These are phyloP conservation scores for Plasmodium berghei DNA, from an alignment of 169 alveolate species.

Conservation along the genomic window DNA sequence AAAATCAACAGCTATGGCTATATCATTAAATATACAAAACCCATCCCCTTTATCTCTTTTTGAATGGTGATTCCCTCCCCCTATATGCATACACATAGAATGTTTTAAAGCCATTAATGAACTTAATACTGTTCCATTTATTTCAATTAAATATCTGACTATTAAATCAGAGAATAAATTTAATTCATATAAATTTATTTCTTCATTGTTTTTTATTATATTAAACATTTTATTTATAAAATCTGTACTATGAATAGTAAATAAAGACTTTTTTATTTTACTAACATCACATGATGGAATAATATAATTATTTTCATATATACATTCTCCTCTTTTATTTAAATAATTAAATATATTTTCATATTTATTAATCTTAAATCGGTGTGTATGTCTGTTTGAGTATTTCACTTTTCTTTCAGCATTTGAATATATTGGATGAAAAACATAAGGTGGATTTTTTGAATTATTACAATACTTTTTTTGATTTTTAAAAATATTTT, in stretches of 20 bases:
- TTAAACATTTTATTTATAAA: constrained; percentile 30
- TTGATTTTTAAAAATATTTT: constrained; percentile 1
- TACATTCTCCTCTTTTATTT: not conserved
- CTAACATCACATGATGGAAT: constrained; percentile 30
- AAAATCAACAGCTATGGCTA: constrained; percentile 65
- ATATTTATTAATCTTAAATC: constrained; percentile 62
- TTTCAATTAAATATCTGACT: constrained; percentile 46
- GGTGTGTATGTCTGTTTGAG: not conserved
- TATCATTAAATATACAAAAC: constrained; percentile 76
- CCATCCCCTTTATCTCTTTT: constrained; percentile 58
- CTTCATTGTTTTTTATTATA: constrained; percentile 30
- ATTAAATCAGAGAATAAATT: constrained; percentile 25
- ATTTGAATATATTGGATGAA: constrained; percentile 48
- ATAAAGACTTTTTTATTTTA: constrained; percentile 8
- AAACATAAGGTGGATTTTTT: constrained; percentile 60
- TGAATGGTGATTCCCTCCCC: constrained; percentile 80
- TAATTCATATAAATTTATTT: constrained; percentile 16
- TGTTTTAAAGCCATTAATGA: constrained; percentile 32
- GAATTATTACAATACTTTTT: constrained; percentile 21
- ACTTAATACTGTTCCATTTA: constrained; percentile 36
- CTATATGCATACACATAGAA: constrained; percentile 54
- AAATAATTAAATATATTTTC: constrained; percentile 37
- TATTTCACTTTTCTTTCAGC: constrained; percentile 15
- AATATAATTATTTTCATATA: constrained; percentile 28
- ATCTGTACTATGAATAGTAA: constrained; percentile 1